phyloP scores from a whole-genome alignment of 768 basidiomycete species.

The Phanerochaete sordida region DNA sequence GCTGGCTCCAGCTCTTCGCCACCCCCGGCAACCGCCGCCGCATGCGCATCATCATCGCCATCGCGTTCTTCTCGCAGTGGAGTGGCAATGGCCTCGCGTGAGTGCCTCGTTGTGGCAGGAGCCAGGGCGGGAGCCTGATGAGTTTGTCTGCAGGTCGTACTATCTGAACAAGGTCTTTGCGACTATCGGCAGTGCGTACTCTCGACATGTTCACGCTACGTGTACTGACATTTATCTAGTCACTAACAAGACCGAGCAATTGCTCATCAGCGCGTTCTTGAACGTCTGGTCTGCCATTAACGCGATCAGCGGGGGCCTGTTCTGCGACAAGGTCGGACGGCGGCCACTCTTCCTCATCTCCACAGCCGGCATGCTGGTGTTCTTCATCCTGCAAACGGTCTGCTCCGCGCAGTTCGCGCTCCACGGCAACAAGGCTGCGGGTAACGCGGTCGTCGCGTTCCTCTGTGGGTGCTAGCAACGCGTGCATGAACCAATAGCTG shows the following conservation, averaged over 20 bases:
- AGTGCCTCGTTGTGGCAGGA: background rate
- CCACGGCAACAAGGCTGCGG: slow-evolving; percentile 39
- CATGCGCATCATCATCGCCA: slow-evolving; percentile 69
- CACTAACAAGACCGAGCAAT: slow-evolving; percentile 54
- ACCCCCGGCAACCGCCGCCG: slow-evolving; percentile 73
- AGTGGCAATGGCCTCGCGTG: slow-evolving; percentile 75
- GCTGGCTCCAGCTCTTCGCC: slow-evolving; percentile 65
- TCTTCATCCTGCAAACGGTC: slow-evolving; percentile 66
- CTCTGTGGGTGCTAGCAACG: slow-evolving; percentile 52
- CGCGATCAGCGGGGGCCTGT: background rate
- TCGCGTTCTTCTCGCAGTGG: slow-evolving; percentile 86
- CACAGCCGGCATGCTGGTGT: slow-evolving; percentile 53
- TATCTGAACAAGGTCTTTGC: slow-evolving; percentile 74
- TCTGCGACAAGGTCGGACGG: slow-evolving; percentile 56
- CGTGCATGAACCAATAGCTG: background rate
- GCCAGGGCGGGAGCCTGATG: background rate
- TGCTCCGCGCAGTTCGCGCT: slow-evolving; percentile 58
- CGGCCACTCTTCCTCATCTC: slow-evolving; percentile 69
- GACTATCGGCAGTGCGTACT: slow-evolving; percentile 46
- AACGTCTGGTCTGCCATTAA: background rate
- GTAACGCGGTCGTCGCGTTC: slow-evolving; percentile 74
- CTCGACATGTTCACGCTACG: background rate
- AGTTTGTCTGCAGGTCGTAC: slow-evolving; percentile 42
- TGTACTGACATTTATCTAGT: slow-evolving; percentile 21
- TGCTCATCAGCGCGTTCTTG: slow-evolving; percentile 53